Percentiles rank a stretch among this genome's conserved stretches.
phyloP scores from a whole-genome alignment of 2,329 filamentous ascomycete genomes.

The Cercospora sp. region DNA sequence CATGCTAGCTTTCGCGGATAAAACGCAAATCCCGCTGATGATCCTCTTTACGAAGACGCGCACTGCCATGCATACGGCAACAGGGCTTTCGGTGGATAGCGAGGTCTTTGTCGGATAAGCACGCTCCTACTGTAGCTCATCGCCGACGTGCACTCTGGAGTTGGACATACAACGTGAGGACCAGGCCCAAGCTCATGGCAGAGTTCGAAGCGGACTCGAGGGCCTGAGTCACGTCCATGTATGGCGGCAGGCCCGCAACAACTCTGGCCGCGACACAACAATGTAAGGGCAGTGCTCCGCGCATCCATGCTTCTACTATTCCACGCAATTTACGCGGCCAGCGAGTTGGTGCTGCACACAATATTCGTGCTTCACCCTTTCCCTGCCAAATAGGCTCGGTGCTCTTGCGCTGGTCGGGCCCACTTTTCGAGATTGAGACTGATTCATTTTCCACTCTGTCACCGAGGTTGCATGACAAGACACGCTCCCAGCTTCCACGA shows the following conservation, averaged over 20 bases:
- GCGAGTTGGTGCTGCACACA: background rate
- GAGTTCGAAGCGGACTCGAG: background rate
- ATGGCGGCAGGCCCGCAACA: background rate
- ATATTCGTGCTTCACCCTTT: background rate
- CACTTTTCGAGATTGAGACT: constrained; percentile 1
- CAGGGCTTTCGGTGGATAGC: background rate
- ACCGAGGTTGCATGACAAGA: constrained; percentile 10
- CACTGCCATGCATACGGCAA: background rate
- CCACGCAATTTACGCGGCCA: background rate
- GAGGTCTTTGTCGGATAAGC: background rate
- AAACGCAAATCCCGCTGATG: background rate
- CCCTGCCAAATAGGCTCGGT: background rate
- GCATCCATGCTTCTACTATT: background rate
- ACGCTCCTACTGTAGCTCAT: background rate
- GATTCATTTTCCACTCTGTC: constrained; percentile 4
- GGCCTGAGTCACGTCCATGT: constrained; percentile 5
- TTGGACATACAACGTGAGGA: background rate
- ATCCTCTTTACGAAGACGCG: background rate
- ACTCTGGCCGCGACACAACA: background rate
- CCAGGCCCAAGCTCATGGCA: background rate
- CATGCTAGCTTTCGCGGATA: background rate
- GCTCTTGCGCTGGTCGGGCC: background rate
- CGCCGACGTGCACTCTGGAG: background rate
- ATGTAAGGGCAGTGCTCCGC: background rate
- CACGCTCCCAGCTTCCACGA: background rate